Evolutionary conservation across 1,284 basidiomycete species (phyloP).

Genomic region (Gymnopus androsaceus): DNA sequence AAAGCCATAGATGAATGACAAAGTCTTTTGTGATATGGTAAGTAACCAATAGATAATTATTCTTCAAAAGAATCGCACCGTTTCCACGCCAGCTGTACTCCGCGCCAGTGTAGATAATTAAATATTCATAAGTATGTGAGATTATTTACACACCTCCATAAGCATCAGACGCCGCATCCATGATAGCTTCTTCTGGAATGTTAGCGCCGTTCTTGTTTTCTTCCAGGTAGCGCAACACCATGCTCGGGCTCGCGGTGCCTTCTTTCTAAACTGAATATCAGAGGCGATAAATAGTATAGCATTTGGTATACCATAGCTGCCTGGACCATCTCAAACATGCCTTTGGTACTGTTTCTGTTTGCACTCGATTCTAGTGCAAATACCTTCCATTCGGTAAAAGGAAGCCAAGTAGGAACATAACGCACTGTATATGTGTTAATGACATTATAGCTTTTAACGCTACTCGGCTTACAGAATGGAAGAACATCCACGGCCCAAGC

Average conservation of each 20-base stretch:
- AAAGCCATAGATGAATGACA: slow-evolving; percentile 40
- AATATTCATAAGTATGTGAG: not conserved
- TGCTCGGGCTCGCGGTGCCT: slow-evolving; percentile 1
- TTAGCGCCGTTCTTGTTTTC: slow-evolving; percentile 1
- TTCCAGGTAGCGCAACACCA: not conserved
- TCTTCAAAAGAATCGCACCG: not conserved
- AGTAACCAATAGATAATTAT: not conserved
- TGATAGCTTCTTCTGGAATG: slow-evolving; percentile 3
- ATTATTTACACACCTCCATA: slow-evolving; percentile 2
- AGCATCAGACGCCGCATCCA: slow-evolving; percentile 3
- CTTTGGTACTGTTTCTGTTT: not conserved
- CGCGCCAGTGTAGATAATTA: not conserved
- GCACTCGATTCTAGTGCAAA: slow-evolving; percentile 3
- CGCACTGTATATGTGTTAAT: not conserved
- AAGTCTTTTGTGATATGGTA: slow-evolving; percentile 23
- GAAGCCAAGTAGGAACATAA: slow-evolving; percentile 11
- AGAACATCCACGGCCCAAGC: slow-evolving; percentile 43
- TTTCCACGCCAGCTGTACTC: not conserved
- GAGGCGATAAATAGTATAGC: not conserved
- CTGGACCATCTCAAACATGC: not conserved
- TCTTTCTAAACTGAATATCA: not conserved
- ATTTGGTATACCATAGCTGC: not conserved
- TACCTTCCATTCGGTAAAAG: slow-evolving; percentile 6
- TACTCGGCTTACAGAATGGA: slow-evolving; percentile 33
- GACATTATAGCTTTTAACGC: slow-evolving; percentile 22